A percentile compares a stretch with the other conserved stretches of the same genome.
Conservation (phyloP, 108 stramenopile genomes). For the Fragilaria radians region DNA sequence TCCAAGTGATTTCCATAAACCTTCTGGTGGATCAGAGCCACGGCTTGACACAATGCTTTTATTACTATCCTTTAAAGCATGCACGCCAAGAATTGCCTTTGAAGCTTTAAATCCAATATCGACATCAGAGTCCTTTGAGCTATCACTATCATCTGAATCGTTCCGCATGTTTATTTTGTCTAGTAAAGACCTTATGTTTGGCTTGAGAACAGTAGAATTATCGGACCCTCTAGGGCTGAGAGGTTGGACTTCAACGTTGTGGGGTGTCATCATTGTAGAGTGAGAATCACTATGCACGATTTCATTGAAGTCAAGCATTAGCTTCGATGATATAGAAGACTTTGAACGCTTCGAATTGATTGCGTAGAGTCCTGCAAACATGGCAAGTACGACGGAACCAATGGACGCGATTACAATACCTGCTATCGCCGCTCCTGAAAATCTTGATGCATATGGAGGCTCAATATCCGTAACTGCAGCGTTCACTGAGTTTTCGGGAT, state of each 20-base stretch:
- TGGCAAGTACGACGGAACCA: background rate
- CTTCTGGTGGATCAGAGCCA: background rate
- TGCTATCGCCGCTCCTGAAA: background rate
- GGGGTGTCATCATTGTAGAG: background rate
- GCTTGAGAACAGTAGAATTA: background rate
- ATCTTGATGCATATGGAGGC: background rate
- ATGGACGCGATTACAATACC: background rate
- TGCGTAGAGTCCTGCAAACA: background rate
- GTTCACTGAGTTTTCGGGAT: background rate
- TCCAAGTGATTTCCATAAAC: background rate
- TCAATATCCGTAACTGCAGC: background rate
- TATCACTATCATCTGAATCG: background rate
- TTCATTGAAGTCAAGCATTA: background rate
- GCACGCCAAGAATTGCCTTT: background rate
- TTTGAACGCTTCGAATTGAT: background rate
- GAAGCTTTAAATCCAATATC: background rate
- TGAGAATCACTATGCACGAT: slow-evolving; percentile 1
- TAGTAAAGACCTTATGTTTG: background rate
- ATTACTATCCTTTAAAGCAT: background rate
- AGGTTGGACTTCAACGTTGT: too few relatives aligned
- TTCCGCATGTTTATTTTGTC: background rate
- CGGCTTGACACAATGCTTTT: background rate
- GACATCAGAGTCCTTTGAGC: background rate
- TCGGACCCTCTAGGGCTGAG: too few relatives aligned
- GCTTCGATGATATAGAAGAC: background rate